Base-by-base conservation (phyloP, 371 early-diverging fungal genomes). In the Lichtheimia ramosa region DNA sequence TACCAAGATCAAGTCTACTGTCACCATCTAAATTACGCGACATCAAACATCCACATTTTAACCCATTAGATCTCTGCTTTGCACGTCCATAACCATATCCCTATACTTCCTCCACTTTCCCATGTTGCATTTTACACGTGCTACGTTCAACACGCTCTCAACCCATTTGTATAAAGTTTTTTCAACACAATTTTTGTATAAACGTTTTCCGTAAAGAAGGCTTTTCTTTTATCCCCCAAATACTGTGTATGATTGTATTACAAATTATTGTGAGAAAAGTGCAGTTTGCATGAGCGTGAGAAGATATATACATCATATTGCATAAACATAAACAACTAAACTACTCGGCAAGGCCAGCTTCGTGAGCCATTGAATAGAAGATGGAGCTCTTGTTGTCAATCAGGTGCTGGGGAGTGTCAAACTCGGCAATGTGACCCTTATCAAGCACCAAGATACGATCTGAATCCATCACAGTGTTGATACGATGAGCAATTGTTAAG, bases 401-500 rank as follows among this genome's bases (percentile, higher is more conserved):
- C 23, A 96, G 76, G 5, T 65, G 69, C 14, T 72, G 56, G 2
- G 96, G 95, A 0, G 87, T 66, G 60, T 92, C 95, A 57, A 89
- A 89, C 66, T 96, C 96, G 3, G 82, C 88, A 51, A 95, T 79
- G 28, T 68, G 51, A 5, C 96, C 96, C 20, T 83, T 69, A 48
- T 92, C 91, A 16, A 96, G 66, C 1, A 95, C 94, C 54, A 96
- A 70, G 61, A 96, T 93, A 48, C 85, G 62, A 54, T 93, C 92
- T 50, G 79, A 83, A 65, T 97, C 97, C 69, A 94, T 83, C 20
- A 97, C 89, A 0, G 95, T 95, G 68, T 91, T 91, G 65, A 92
- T 86, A 43, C 95, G 84, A 68, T 96, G 96, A 7, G 97, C 97
- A 79, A 98, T 96, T 2, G 95, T 94, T 48, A 98, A 61, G 2